Percentiles rank a stretch among this genome's conserved stretches.
Conservation (phyloP, 345 rosid genomes). For the Camelina laxa region DNA sequence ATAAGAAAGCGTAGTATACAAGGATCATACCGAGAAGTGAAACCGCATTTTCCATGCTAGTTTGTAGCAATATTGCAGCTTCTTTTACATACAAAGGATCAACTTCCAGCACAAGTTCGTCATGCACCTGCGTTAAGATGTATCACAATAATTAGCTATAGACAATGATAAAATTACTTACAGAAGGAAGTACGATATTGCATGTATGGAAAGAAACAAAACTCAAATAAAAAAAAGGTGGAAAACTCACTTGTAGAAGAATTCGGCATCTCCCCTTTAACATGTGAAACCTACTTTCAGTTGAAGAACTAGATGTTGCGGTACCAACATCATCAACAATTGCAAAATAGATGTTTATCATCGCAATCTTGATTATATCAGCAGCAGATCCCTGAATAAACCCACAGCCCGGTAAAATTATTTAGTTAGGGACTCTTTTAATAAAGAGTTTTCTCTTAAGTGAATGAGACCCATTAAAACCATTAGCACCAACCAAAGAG, state of each 20-base stretch:
- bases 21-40: slow-evolving; percentile 65
- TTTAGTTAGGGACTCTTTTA: not conserved
- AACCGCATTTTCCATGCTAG: slow-evolving; percentile 84
- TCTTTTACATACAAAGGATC: slow-evolving; percentile 73
- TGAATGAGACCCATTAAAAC: not conserved
- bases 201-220: slow-evolving; percentile 5
- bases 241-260: slow-evolving; percentile 73
- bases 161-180: not conserved
- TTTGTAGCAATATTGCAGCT: slow-evolving; percentile 68
- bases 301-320: slow-evolving; percentile 50
- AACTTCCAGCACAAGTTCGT: slow-evolving; percentile 87
- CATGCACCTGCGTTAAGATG: slow-evolving; percentile 69
- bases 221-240: not conserved
- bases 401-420: slow-evolving; percentile 22
- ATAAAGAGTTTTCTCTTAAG: not conserved
- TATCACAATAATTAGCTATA: slow-evolving; percentile 3
- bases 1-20: not conserved
- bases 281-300: slow-evolving; percentile 57
- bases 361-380: slow-evolving; percentile 93
- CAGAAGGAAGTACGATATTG: not conserved
- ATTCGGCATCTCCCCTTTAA: slow-evolving; percentile 79
- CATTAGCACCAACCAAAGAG: slow-evolving; percentile 14
- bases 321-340: slow-evolving; percentile 56
- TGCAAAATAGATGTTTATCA: slow-evolving; percentile 72
- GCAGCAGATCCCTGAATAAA: slow-evolving; percentile 90